Evolutionary conservation across 2,329 filamentous ascomycete species (phyloP).

Genomic region (Exophiala viscosa): DNA sequence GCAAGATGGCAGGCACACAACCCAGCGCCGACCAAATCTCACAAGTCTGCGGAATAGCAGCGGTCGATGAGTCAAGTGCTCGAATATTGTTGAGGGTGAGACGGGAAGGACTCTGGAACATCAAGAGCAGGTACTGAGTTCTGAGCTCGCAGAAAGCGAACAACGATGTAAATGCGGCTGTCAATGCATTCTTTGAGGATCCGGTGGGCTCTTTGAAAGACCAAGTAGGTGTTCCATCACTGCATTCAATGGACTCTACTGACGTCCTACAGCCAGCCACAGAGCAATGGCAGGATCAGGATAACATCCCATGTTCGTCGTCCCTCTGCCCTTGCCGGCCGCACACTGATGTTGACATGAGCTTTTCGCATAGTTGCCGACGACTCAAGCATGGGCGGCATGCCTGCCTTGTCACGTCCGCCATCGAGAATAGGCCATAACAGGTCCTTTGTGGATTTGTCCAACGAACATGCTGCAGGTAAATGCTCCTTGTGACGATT

Average conservation of each 20-base stretch:
- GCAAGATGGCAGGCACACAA: constrained; percentile 15
- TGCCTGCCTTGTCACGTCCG: constrained; percentile 45
- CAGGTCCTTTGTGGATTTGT: constrained; percentile 29
- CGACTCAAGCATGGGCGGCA: constrained; percentile 35
- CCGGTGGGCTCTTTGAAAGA: constrained; percentile 28
- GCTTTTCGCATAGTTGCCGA: constrained; percentile 37
- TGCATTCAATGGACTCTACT: neutral
- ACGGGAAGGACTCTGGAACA: neutral
- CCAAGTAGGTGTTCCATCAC: constrained; percentile 3
- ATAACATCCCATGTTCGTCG: constrained; percentile 23
- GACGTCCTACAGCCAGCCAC: constrained; percentile 8
- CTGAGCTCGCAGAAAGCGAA: constrained; percentile 39
- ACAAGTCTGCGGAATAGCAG: constrained; percentile 15
- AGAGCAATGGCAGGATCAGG: constrained; percentile 24
- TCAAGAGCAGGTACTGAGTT: neutral
- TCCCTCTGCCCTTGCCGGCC: neutral
- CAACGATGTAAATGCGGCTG: constrained; percentile 42
- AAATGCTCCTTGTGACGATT: constrained; percentile 7
- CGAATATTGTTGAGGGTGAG: constrained; percentile 19
- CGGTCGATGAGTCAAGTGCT: constrained; percentile 15
- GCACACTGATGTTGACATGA: constrained; percentile 17
- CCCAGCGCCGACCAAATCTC: constrained; percentile 16
- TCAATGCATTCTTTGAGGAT: constrained; percentile 48
- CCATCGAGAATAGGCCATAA: constrained; percentile 42
- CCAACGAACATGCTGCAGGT: constrained; percentile 33